phyloP scores from a whole-genome alignment of 768 basidiomycete species.

The Calocybe gangraenosa region DNA sequence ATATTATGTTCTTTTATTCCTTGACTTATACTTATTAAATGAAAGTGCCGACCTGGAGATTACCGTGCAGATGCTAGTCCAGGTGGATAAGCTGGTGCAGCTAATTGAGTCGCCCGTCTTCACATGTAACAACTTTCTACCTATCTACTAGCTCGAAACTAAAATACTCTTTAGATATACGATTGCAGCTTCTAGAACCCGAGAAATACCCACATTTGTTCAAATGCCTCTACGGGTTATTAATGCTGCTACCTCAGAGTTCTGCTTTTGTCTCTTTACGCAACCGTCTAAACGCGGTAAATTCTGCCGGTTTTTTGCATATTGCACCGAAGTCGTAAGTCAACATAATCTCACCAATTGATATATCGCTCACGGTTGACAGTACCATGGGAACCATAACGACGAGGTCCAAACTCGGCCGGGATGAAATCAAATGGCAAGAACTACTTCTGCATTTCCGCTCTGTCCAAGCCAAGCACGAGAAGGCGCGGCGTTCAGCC shows the following conservation, averaged over 20 bases:
- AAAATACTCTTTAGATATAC: slow-evolving; percentile 51
- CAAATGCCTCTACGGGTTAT: slow-evolving; percentile 94
- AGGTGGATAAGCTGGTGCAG: slow-evolving; percentile 97
- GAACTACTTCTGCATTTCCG: slow-evolving; percentile 93
- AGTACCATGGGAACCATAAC: slow-evolving; percentile 33
- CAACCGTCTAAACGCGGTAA: slow-evolving; percentile 92
- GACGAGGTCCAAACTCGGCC: slow-evolving; percentile 70
- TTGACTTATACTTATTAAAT: slow-evolving; percentile 1
- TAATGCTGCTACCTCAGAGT: slow-evolving; percentile 97
- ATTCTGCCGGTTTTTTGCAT: slow-evolving; percentile 90
- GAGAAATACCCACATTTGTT: slow-evolving; percentile 95
- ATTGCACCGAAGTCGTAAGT: slow-evolving; percentile 83
- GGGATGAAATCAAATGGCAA: slow-evolving; percentile 96
- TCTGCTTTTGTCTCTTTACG: slow-evolving; percentile 92
- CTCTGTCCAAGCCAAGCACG: slow-evolving; percentile 82
- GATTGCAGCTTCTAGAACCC: slow-evolving; percentile 93
- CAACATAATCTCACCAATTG: neutral
- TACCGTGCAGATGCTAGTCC: slow-evolving; percentile 90
- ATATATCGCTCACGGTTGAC: neutral
- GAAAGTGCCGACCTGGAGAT: slow-evolving; percentile 92
- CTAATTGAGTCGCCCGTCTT: slow-evolving; percentile 98
- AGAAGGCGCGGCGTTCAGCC: slow-evolving; percentile 81
- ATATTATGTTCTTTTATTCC: slow-evolving; percentile 7
- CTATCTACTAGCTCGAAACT: neutral
- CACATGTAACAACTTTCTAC: slow-evolving; percentile 58